These are phyloP conservation scores for Pestalotiopsis sp. DNA, from an alignment of 2,329 filamentous ascomycete genomes.

Conservation along the genomic window DNA sequence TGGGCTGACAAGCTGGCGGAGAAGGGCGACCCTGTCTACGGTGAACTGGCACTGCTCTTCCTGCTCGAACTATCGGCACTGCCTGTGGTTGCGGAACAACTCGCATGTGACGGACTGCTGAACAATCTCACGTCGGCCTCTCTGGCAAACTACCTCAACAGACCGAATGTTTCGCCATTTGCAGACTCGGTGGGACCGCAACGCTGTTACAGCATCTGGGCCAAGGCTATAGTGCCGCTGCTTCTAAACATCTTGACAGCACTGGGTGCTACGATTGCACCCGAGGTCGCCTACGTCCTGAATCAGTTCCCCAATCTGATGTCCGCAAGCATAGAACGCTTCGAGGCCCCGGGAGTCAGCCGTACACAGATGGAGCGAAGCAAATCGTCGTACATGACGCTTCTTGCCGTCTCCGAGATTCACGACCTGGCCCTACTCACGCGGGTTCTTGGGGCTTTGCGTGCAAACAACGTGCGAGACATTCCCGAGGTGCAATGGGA, in stretches of 20 bases:
- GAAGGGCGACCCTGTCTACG: conserved; percentile 84
- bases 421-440: conserved; percentile 78
- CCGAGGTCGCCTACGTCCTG: conserved; percentile 82
- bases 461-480: conserved; percentile 66
- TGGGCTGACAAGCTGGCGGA: conserved; percentile 85
- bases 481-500: conserved; percentile 79
- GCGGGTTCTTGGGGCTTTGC: conserved; percentile 68
- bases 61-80: conserved; percentile 84
- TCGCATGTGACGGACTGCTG: conserved; percentile 84
- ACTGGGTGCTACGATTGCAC: conserved; percentile 77
- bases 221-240: conserved; percentile 81
- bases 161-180: conserved; percentile 72
- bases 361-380: conserved; percentile 52
- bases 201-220: conserved; percentile 88
- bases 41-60: conserved; percentile 87
- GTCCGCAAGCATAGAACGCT: conserved; percentile 66
- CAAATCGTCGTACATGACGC: conserved; percentile 58
- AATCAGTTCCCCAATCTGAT: conserved; percentile 87
- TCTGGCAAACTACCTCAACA: conserved; percentile 74
- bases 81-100: conserved; percentile 79
- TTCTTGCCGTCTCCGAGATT: conserved; percentile 73
- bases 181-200: conserved; percentile 67
- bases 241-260: conserved; percentile 84
- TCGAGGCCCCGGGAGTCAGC: conserved; percentile 62
- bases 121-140: conserved; percentile 78